These are phyloP conservation scores for Penicillium maclennaniae DNA, from an alignment of 495 filamentous ascomycete species.

Conservation along the genomic window DNA sequence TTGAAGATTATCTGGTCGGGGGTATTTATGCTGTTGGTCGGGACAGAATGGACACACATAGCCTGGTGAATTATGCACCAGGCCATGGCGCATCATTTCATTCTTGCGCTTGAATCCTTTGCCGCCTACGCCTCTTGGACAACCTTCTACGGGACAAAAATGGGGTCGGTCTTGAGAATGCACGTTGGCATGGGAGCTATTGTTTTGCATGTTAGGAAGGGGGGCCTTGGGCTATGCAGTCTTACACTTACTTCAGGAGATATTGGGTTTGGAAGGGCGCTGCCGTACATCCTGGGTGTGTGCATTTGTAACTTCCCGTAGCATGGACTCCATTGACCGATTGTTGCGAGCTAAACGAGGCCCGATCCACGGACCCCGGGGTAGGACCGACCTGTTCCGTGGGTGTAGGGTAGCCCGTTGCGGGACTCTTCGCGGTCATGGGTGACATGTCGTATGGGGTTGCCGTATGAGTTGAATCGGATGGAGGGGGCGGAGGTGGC, in stretches of 20 bases:
- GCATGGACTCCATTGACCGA: slow-evolving; percentile 24
- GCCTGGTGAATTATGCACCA: slow-evolving; percentile 92
- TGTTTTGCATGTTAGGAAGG: slow-evolving; percentile 19
- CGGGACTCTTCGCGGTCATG: slow-evolving; percentile 33
- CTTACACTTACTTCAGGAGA: slow-evolving; percentile 59
- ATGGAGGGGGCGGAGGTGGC: slow-evolving; percentile 7
- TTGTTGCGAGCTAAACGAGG: slow-evolving; percentile 17
- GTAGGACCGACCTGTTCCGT: slow-evolving; percentile 29
- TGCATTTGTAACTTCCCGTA: slow-evolving; percentile 54
- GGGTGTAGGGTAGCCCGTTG: slow-evolving; percentile 41
- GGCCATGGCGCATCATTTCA: slow-evolving; percentile 96
- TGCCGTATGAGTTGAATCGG: not conserved
- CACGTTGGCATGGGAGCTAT: slow-evolving; percentile 94
- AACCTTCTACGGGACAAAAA: slow-evolving; percentile 81
- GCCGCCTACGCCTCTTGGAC: slow-evolving; percentile 74
- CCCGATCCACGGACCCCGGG: slow-evolving; percentile 21
- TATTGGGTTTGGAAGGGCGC: slow-evolving; percentile 91
- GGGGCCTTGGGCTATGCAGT: not conserved
- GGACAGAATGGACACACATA: slow-evolving; percentile 98
- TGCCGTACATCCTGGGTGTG: slow-evolving; percentile 73
- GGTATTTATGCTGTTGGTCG: slow-evolving; percentile 94
- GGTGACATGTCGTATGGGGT: slow-evolving; percentile 29
- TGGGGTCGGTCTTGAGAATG: slow-evolving; percentile 88
- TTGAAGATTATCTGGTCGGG: slow-evolving; percentile 94
- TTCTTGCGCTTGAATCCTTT: slow-evolving; percentile 99